phyloP scores from a whole-genome alignment of 2,329 filamentous ascomycete genomes.

The Trichoderma lentiforme region DNA sequence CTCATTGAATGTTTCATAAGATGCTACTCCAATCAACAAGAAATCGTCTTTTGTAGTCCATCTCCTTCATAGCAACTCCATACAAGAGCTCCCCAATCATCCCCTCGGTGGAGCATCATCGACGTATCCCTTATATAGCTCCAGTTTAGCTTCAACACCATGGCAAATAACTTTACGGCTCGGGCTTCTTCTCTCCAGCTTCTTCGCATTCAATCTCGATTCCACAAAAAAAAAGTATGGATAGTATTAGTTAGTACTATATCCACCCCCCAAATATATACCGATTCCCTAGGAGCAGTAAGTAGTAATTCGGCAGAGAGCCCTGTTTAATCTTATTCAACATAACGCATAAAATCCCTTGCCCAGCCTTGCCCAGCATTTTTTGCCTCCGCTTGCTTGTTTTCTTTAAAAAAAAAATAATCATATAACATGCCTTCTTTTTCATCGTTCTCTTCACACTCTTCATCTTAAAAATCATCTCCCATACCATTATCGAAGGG shows the following conservation, averaged over 20 bases:
- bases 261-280: conserved; percentile 18
- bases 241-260: conserved; percentile 13
- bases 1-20: accelerated
- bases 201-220: neutral
- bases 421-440: conserved; percentile 17
- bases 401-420: conserved; percentile 4
- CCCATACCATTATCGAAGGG: conserved; percentile 36
- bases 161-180: neutral
- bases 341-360: conserved; percentile 21
- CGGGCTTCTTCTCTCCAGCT: neutral
- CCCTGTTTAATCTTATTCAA: conserved; percentile 23
- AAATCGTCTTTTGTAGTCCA: neutral
- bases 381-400: conserved; percentile 22
- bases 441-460: neutral
- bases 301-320: conserved; percentile 23
- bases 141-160: neutral
- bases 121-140: neutral
- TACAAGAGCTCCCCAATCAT: neutral
- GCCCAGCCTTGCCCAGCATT: conserved; percentile 1
- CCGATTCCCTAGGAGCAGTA: conserved; percentile 13
- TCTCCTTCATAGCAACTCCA: neutral
- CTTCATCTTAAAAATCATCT: conserved; percentile 17
- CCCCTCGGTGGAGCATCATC: conserved; percentile 1
- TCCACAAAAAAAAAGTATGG: neutral
- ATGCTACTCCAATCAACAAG: neutral